Evolutionary conservation across 768 basidiomycete genomes (phyloP), one percentile per base, ranked within the genome.

Genomic region (Mycena vitilis): DNA sequence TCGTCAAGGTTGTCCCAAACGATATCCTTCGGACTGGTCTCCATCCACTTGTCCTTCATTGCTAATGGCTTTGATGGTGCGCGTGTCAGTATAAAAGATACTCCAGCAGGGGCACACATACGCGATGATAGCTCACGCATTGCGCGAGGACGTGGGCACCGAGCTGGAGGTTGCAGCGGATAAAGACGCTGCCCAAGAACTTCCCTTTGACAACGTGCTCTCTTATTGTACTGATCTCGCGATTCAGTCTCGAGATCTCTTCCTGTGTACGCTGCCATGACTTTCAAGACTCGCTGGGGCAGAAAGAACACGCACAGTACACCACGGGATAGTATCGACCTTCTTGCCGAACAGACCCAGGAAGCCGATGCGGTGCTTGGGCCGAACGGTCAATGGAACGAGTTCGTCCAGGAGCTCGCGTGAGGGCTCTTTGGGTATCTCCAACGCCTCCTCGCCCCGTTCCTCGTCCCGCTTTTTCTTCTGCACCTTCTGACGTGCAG

Each of bases 81-180:
- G n/a, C 44, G 13, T 57, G 36, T 71, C 37, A 72, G 51, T 15
- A 53, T n/a, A 11, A 25, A n/a, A n/a, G n/a, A 23, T 38, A 20
- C 8, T 62, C 13, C 16, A 40, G 69, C 9, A 66, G 57, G 44
- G 18, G n/a, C 36, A 47, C 42, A 70, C 73, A 48, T 68, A 86
- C 85, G 75, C 83, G 78, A 58, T 89, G 86, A 71, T 87, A 84
- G 64, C 83, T 84, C 36, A 89, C 75, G 67, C 85, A 86, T 76
- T 92, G 91, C 0, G 85, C 83, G 15, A 91, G 84, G 66, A 93
- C 87, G 75, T 92, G 91, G 0, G 91, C 92, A 5, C 90, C 91
- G 73, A 92, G 86, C 76, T 92, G 91, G 56, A 89, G 81, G 75
- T 92, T 89, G 78, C 90, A 90, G 47, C 85, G 84, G 63, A 92